phyloP scores from a whole-genome alignment of 176 grass and related monocot species.

The Aegilops umbellulata region DNA sequence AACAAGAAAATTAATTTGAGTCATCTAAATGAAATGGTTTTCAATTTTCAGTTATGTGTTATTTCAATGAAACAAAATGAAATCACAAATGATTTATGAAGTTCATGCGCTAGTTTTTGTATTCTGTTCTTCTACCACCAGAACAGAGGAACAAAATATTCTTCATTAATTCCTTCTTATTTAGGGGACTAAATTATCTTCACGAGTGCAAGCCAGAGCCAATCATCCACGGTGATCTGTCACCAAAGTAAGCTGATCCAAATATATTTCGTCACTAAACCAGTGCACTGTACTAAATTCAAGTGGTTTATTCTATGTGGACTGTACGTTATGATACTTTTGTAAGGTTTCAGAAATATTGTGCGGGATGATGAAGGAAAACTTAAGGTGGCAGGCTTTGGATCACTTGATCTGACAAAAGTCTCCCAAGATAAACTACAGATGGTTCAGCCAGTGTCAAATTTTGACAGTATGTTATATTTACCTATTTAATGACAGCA shows the following conservation, averaged over 20 bases:
- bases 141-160: neutral
- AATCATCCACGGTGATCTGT: conserved; percentile 84
- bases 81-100: conserved; percentile 2
- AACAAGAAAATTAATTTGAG: neutral
- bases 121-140: neutral
- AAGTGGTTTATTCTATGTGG: conserved; percentile 35
- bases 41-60: conserved; percentile 5
- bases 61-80: conserved; percentile 11
- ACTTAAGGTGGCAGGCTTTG: conserved; percentile 86
- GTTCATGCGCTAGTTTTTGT: neutral
- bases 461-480: conserved; percentile 60
- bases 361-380: conserved; percentile 81
- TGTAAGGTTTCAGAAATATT: conserved; percentile 97
- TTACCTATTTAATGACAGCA: conserved; percentile 16
- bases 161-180: conserved; percentile 14
- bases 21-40: neutral
- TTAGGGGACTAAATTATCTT: conserved; percentile 95
- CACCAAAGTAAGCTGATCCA: conserved; percentile 78
- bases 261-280: conserved; percentile 21
- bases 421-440: conserved; percentile 58
- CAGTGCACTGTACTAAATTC: conserved; percentile 22
- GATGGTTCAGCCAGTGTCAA: conserved; percentile 45
- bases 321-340: conserved; percentile 66
- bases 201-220: conserved; percentile 93
- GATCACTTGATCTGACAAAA: conserved; percentile 69